These are phyloP conservation scores for Lactarius pseudohatsudake DNA, from an alignment of 768 basidiomycete species.

Conservation along the genomic window DNA sequence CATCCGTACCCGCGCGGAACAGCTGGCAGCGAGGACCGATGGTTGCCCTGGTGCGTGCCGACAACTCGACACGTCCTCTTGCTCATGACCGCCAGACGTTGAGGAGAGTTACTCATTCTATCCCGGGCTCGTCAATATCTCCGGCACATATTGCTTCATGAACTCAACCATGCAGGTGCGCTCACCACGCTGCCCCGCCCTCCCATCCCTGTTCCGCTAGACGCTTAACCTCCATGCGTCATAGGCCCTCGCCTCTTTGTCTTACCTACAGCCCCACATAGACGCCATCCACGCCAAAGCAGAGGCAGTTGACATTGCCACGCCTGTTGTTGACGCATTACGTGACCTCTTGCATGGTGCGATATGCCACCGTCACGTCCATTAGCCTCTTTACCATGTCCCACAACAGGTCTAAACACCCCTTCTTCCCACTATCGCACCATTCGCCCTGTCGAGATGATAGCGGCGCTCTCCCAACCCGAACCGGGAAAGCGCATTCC, in stretches of 20 bases:
- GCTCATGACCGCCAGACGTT: background rate
- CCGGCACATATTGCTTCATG: slow-evolving; percentile 97
- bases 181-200: background rate
- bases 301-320: slow-evolving; percentile 75
- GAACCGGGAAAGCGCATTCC: slow-evolving; percentile 55
- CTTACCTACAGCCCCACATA: slow-evolving; percentile 79
- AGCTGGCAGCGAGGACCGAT: slow-evolving; percentile 45
- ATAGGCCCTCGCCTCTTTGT: slow-evolving; percentile 88
- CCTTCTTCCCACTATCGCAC: slow-evolving; percentile 57
- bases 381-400: slow-evolving; percentile 4
- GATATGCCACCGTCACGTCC: slow-evolving; percentile 28
- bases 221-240: slow-evolving; percentile 12
- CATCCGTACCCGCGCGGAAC: slow-evolving; percentile 54
- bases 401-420: slow-evolving; percentile 57
- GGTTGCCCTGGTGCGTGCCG: slow-evolving; percentile 35
- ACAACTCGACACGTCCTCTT: background rate
- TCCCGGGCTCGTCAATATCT: slow-evolving; percentile 92
- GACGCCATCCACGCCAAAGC: slow-evolving; percentile 73
- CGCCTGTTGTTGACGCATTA: slow-evolving; percentile 83
- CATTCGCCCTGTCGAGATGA: slow-evolving; percentile 71
- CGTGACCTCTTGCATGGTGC: slow-evolving; percentile 66
- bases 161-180: slow-evolving; percentile 88
- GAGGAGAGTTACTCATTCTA: slow-evolving; percentile 51
- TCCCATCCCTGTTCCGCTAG: background rate
- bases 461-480: slow-evolving; percentile 61